A percentile compares a stretch with the other conserved stretches of the same genome.
Conservation (phyloP, 345 rosid genomes). For the Boechera divaricarpa region DNA sequence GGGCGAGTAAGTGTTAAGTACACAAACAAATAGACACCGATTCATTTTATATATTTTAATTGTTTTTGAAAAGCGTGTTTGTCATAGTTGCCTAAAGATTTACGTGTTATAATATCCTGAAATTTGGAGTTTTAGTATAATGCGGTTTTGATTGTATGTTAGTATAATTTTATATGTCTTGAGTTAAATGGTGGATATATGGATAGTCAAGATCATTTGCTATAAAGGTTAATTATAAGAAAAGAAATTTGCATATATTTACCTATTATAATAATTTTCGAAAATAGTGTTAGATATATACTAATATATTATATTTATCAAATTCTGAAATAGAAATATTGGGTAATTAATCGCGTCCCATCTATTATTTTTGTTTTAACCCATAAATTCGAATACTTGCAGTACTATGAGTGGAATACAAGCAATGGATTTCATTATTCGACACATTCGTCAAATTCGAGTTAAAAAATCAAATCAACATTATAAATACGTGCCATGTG, state of each 20-base stretch:
- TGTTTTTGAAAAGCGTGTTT: constrained; percentile 7
- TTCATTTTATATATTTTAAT: background rate
- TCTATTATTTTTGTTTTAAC: too few species aligned
- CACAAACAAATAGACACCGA: constrained; percentile 27
- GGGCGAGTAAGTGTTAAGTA: constrained; percentile 23
- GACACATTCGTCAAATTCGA: constrained; percentile 26
- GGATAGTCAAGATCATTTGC: too few species aligned
- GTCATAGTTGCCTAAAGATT: background rate
- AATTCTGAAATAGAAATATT: too few species aligned
- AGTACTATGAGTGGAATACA: background rate
- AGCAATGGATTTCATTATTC: constrained; percentile 1
- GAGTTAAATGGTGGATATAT: too few species aligned
- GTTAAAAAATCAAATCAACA: background rate
- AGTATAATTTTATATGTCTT: too few species aligned
- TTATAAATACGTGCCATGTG: constrained; percentile 32
- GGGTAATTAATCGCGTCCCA: too few species aligned
- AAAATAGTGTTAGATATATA: too few species aligned
- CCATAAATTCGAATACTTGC: background rate
- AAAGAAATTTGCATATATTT: too few species aligned
- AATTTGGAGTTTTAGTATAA: background rate
- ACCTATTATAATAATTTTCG: too few species aligned
- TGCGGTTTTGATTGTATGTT: too few species aligned
- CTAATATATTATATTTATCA: too few species aligned
- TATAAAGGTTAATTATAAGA: too few species aligned
- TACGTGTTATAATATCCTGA: background rate